These are phyloP conservation scores for Botrytis pseudocinerea DNA, from an alignment of 2,329 filamentous ascomycete species.

Conservation along the genomic window DNA sequence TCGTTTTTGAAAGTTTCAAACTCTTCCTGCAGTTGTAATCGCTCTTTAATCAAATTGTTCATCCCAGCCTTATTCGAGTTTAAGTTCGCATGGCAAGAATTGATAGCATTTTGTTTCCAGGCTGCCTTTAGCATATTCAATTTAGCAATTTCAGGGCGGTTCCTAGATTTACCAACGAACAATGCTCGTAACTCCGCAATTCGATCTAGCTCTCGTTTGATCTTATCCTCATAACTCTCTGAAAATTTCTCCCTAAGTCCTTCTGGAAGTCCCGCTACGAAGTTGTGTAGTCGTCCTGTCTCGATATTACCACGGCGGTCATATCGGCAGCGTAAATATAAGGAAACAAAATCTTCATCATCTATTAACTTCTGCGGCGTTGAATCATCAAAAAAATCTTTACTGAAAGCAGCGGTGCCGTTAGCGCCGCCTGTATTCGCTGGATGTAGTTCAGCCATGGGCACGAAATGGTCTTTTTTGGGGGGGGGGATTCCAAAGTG, in stretches of 20 bases:
- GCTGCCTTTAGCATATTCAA: neutral
- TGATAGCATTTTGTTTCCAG: neutral
- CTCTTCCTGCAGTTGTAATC: fast-evolving
- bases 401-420: neutral
- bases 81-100: fast-evolving
- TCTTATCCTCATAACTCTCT: fast-evolving
- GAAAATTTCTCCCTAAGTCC: fast-evolving
- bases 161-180: fast-evolving
- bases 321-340: neutral
- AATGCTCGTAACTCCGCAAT: neutral
- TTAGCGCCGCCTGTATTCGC: neutral
- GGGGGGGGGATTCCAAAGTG: no score
- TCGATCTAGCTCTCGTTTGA: neutral
- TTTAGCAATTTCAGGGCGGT: fast-evolving
- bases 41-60: neutral
- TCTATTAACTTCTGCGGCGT: constrained; percentile 9
- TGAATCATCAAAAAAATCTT: constrained; percentile 18
- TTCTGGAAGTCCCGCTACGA: neutral
- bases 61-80: neutral
- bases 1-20: fast-evolving
- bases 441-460: neutral
- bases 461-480: neutral
- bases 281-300: fast-evolving
- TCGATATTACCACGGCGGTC: neutral
- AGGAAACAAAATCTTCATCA: neutral